phyloP scores from a whole-genome alignment of 805 yeast genomes.

The Peterozyma xylosa region DNA sequence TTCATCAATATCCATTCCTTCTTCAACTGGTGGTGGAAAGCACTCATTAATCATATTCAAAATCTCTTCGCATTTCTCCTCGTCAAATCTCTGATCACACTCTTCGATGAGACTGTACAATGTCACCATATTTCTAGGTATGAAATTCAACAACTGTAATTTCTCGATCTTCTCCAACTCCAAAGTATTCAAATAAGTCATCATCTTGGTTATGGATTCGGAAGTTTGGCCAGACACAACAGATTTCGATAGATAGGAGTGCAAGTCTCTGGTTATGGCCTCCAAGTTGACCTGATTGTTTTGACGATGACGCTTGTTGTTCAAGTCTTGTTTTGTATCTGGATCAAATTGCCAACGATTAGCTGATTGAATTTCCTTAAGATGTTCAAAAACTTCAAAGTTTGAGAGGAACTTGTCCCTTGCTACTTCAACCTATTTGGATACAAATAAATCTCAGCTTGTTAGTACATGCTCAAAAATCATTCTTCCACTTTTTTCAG shows the following conservation, averaged over 20 bases:
- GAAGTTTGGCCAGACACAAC: constrained; percentile 22
- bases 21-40: constrained; percentile 32
- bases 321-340: constrained; percentile 13
- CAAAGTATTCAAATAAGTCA: constrained; percentile 38
- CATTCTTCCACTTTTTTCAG: background rate
- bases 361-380: constrained; percentile 37
- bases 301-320: constrained; percentile 20
- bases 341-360: constrained; percentile 37
- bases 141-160: constrained; percentile 71
- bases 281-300: constrained; percentile 38
- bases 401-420: constrained; percentile 58
- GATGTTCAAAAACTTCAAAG: constrained; percentile 53
- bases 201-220: constrained; percentile 26
- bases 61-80: constrained; percentile 54
- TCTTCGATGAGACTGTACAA: constrained; percentile 82
- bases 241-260: constrained; percentile 33
- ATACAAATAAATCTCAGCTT: background rate
- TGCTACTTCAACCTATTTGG: constrained; percentile 31
- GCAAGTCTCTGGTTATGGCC: constrained; percentile 38
- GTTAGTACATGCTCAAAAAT: background rate
- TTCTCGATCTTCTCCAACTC: constrained; percentile 75
- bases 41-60: constrained; percentile 45
- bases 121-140: constrained; percentile 76
- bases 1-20: constrained; percentile 19
- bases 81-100: constrained; percentile 79